These are phyloP conservation scores for Furculomyces boomerangus DNA, from an alignment of 371 early-diverging fungal genomes.

Conservation along the genomic window DNA sequence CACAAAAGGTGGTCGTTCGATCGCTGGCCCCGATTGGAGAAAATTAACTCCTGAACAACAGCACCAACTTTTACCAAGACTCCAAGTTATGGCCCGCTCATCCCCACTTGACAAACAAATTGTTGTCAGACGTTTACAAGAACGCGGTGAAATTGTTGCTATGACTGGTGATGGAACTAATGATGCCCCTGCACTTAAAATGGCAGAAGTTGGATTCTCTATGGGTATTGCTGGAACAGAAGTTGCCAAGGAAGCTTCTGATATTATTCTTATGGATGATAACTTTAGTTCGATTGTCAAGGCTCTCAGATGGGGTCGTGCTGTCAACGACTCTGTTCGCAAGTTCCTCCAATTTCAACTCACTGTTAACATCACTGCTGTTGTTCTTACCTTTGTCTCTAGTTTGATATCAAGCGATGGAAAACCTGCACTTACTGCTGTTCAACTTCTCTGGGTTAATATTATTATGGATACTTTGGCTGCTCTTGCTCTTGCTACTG, in stretches of 20 bases:
- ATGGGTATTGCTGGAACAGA: conserved; percentile 97
- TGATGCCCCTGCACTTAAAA: conserved; percentile 89
- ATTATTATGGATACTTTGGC: conserved; percentile 78
- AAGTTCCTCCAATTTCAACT: conserved; percentile 95
- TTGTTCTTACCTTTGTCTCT: conserved; percentile 43
- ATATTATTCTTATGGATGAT: conserved; percentile 89
- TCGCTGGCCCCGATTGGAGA: conserved; percentile 82
- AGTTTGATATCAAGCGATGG: conserved; percentile 34
- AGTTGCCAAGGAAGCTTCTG: conserved; percentile 89
- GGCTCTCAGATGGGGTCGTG: conserved; percentile 86
- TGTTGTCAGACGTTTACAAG: conserved; percentile 66
- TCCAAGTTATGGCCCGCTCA: conserved; percentile 84
- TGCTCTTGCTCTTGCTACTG: conserved; percentile 72
- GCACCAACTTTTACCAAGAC: conserved; percentile 54
- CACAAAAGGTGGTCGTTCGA: conserved; percentile 58
- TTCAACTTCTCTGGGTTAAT: conserved; percentile 80
- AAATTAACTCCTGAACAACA: conserved; percentile 54
- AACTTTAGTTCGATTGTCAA: conserved; percentile 83
- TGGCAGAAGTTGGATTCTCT: conserved; percentile 91
- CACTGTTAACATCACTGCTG: conserved; percentile 84
- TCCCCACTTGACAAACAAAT: conserved; percentile 88
- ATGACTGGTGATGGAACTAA: conserved; percentile 97
- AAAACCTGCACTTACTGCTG: conserved; percentile 54
- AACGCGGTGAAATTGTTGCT: conserved; percentile 80
- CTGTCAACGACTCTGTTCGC: conserved; percentile 83